phyloP scores from a whole-genome alignment of 2,329 filamentous ascomycete species.

The Tolypocladium capitatum region DNA sequence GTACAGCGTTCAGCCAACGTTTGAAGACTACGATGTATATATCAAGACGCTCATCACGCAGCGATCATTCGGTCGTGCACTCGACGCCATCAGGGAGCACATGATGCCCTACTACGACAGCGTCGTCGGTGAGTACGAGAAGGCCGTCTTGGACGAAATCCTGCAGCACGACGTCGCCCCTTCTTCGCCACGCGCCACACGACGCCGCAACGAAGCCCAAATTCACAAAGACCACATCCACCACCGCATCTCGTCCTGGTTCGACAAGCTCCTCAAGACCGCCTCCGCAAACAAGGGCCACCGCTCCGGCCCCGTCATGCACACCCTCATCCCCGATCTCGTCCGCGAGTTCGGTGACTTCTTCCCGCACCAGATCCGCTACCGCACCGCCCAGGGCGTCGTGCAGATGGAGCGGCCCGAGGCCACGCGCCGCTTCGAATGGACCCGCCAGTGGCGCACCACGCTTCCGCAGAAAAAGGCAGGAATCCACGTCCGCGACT shows the following conservation, averaged over 20 bases:
- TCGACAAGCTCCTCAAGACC: constrained; percentile 14
- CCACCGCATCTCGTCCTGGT: constrained; percentile 15
- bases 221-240: constrained; percentile 18
- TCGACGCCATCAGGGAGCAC: constrained; percentile 24
- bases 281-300: constrained; percentile 9
- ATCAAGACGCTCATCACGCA: constrained; percentile 24
- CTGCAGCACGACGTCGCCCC: constrained; percentile 13
- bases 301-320: constrained; percentile 11
- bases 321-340: constrained; percentile 15
- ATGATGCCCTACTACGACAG: constrained; percentile 24
- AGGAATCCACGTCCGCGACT: constrained; percentile 4
- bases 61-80: constrained; percentile 15
- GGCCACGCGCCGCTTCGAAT: constrained; percentile 9
- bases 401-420: constrained; percentile 13
- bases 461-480: constrained; percentile 15
- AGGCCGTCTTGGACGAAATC: constrained; percentile 19
- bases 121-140: constrained; percentile 12
- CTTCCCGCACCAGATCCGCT: constrained; percentile 15
- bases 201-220: constrained; percentile 15
- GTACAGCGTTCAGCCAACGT: constrained; percentile 40
- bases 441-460: constrained; percentile 8
- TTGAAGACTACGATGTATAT: constrained; percentile 39
- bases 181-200: constrained; percentile 4
- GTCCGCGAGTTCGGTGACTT: constrained; percentile 21
- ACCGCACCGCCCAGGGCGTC: constrained; percentile 19